Base-by-base conservation (phyloP, 768 basidiomycete genomes). In the Boletus bicolor region DNA sequence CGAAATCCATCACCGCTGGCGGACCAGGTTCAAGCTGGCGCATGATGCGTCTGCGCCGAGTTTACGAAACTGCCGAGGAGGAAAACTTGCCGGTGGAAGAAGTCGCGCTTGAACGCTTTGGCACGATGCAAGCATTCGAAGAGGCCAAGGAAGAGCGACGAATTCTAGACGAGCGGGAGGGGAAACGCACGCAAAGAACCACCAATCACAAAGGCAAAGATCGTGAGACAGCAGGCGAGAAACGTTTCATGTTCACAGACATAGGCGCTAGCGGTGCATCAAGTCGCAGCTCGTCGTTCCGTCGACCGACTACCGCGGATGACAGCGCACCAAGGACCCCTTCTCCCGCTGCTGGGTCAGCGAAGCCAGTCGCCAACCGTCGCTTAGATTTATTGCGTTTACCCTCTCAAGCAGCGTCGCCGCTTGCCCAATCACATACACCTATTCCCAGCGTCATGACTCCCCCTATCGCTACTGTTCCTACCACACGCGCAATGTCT, bases 11-110 rank as follows among this genome's bases (percentile, higher is more conserved):
- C 52, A 83, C 81, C 0, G 92, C 93, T 0, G 96, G 96, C 3
- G 93, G 93, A 2, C 89, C 94, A 5, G 96, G 96, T 11, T 93
- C 92, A 3, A 86, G 85, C 67, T 99, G 97, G 96, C 86, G 97
- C 15, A 98, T 98, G 97, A 93, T 91, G 86, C 93, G 94, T 63
- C 82, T 99, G 0, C 83, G 86, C 39, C 81, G 91, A 15, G 87
- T 93, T 1, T 95, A 92, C 66, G 96, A 98, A 68, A 82, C 89
- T 3, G 93, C 90, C 0, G 86, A 92, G 55, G 95, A 98, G 65
- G 93, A 95, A 70, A 81, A 82, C 6, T 73, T 77, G 5, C 67
- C 84, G 0, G 68, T 92, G 11, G 87, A 91, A 61, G 82, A 93
- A 55, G 82, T 98, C 32, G 96, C 89, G 0, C 60, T 91, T 12